Percentiles rank a stretch among this genome's conserved stretches.
phyloP scores from a whole-genome alignment of 495 filamentous ascomycete species.

The Xylaria nigripes region DNA sequence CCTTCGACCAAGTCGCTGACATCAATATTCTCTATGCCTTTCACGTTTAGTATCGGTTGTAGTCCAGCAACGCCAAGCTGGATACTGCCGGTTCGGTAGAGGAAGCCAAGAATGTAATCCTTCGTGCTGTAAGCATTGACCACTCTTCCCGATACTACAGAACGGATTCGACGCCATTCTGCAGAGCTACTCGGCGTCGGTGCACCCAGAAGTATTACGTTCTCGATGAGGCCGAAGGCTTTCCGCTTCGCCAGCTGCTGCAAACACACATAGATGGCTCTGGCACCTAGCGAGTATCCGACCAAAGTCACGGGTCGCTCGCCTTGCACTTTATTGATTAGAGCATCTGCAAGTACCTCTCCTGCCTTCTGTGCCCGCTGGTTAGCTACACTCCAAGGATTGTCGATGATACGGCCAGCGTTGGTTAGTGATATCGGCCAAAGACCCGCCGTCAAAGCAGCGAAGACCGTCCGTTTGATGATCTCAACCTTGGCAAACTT shows the following conservation, averaged over 20 bases:
- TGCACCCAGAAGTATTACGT: conserved; percentile 75
- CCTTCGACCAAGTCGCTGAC: conserved; percentile 49
- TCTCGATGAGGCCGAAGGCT: conserved; percentile 82
- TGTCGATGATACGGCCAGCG: conserved; percentile 74
- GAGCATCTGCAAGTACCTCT: conserved; percentile 73
- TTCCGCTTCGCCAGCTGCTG: conserved; percentile 64
- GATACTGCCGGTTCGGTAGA: conserved; percentile 49
- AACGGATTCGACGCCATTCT: conserved; percentile 48
- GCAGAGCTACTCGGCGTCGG: conserved; percentile 55
- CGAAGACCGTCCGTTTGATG: conserved; percentile 59
- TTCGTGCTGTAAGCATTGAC: conserved; percentile 54
- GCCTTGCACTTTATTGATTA: conserved; percentile 86
- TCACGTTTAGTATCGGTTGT: conserved; percentile 43
- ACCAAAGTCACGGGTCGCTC: conserved; percentile 83
- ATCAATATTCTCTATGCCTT: conserved; percentile 52
- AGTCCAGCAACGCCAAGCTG: conserved; percentile 52
- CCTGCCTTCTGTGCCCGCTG: conserved; percentile 83
- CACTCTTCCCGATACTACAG: conserved; percentile 48
- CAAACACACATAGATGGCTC: conserved; percentile 80
- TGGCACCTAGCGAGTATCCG: conserved; percentile 83
- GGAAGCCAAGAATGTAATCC: conserved; percentile 53
- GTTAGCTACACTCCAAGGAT: conserved; percentile 83
- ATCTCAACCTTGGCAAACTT: conserved; percentile 71
- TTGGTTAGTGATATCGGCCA: conserved; percentile 78
- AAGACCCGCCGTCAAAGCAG: conserved; percentile 58